Base-by-base conservation (phyloP, 768 basidiomycete species). In the Xerocomellus amylosporus region DNA sequence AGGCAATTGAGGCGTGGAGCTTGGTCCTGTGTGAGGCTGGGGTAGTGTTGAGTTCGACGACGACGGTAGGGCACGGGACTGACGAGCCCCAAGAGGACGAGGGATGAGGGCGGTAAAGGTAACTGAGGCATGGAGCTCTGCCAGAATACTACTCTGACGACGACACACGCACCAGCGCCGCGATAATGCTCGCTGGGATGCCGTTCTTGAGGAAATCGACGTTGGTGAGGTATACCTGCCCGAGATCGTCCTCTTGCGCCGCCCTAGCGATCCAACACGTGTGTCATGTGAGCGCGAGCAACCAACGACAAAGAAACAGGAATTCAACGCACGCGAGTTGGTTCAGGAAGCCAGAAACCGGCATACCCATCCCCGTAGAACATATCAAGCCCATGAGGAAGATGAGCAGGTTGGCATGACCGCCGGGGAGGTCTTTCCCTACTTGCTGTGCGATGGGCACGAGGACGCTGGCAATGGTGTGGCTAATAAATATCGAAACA, bases 281-380 rank as follows among this genome's bases (percentile, higher is more conserved):
- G 9, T 14, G 3, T 43, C 26, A 10, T 36, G 22, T 51, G 3
- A 55, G 40, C 12, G n/a, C 17, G n/a, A 36, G 13, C 10, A 1
- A 22, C 14, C 5, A 28, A 19, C 15, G 10, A 37, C 15, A 38
- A 8, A 10, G 1, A 22, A 33, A n/a, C n/a, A n/a, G 14, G 9
- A 30, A 34, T 14, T 13, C 9, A 36, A 57, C 89, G 63, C 72
- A 95, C 94, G 93, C 93, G 46, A 93, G 94, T 74, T 97, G 93
- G 71, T 98, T 97, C 0, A 95, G 96, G 78, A 98, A 99, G n/a
- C 96, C 96, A 58, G 92, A 94, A 36, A 98, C 94, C 3, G 96
- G 95, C 81, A 98, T 90, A 10, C 93, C 96, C 97, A 99, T 99
- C 2, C 96, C 97, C 6, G 92, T 78, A 4, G 93, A 95, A 68